Base-by-base conservation (phyloP, 1,139 yeast genomes). In the Geotrichum histeridarum region DNA sequence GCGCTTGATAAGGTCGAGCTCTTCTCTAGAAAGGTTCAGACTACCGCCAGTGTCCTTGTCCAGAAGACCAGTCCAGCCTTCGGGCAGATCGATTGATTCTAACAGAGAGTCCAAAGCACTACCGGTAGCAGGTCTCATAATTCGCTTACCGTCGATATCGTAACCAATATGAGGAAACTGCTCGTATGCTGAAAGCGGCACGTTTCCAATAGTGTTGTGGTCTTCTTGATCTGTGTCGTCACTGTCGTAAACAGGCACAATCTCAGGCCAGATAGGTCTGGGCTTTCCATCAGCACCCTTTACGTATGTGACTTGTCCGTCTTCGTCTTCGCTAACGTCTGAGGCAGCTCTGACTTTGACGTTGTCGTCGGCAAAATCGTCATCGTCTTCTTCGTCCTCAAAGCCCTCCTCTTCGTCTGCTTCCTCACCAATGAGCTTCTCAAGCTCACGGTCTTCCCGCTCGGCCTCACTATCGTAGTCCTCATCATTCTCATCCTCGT, bases 51-150 rank as follows among this genome's bases (percentile, higher is more conserved):
- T 89, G 63, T 84, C 80, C 67, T 89, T 88, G 70, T 93, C 98
- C 57, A 93, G 74, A 60, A 94, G 77, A 47, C 99, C 99, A 9
- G 99, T 94, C 98, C 98, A 93, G 38, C 99, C 99, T 71, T 87
- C 95, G 11, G 98, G 99, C 60, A 93, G 77, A 59, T 93, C 99
- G 60, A 94, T 93, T 33, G 84, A 77, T 65, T 93, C 99, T 61
- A 94, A 75, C 60, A 93, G 77, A 63, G 84, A 86, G 67, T 93
- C 98, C 63, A 94, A 77, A 1, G 99, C 99, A 55, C 95, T 83
- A 8, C 96, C 96, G 66, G 88, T 86, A 14, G 98, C 99, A 11
- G 99, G 99, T 71, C 99, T 82, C 98, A 94, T 91, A 64, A 93
- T 90, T 67, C 99, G 82, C 70, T 90, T 91, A 66, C 99, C 99